Evolutionary conservation across 1,284 basidiomycete species (phyloP).

Genomic region (Amylostereum areolatum): DNA sequence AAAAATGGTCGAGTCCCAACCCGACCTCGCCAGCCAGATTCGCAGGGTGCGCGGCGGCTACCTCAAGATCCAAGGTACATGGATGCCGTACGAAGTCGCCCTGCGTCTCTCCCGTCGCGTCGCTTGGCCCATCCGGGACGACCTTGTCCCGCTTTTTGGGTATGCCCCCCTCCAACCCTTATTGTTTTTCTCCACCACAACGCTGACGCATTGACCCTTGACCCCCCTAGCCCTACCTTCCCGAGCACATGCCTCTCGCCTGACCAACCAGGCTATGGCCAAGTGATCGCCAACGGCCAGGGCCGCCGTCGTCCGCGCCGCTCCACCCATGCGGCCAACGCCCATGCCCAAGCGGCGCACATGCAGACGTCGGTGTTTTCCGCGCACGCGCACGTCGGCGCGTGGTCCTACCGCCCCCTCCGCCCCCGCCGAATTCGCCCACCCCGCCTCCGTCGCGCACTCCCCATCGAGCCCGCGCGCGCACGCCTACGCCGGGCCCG

Average conservation of each 20-base stretch:
- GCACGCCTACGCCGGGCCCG: too few relatives aligned
- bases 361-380: slow-evolving; percentile 10
- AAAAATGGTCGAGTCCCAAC: slow-evolving; percentile 84
- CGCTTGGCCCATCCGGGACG: slow-evolving; percentile 83
- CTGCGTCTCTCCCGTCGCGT: slow-evolving; percentile 35
- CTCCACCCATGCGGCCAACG: slow-evolving; percentile 10
- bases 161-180: slow-evolving; percentile 23
- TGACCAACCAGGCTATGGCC: slow-evolving; percentile 77
- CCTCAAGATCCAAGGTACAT: slow-evolving; percentile 84
- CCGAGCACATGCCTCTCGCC: slow-evolving; percentile 74
- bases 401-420: too few relatives aligned
- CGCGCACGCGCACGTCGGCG: not conserved
- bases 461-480: too few relatives aligned
- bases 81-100: slow-evolving; percentile 82
- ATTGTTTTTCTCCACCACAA: too few relatives aligned
- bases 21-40: slow-evolving; percentile 73
- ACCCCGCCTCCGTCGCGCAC: too few relatives aligned
- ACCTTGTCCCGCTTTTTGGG: slow-evolving; percentile 80
- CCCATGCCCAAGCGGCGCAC: slow-evolving; percentile 12
- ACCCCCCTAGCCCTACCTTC: slow-evolving; percentile 45
- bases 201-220: not conserved
- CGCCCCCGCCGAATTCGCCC: too few relatives aligned
- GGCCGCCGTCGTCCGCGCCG: slow-evolving; percentile 59
- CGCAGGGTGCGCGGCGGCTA: slow-evolving; percentile 81
- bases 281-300: slow-evolving; percentile 60